These are phyloP conservation scores for Quercus phellos DNA, from an alignment of 331 rosid species.

Conservation along the genomic window DNA sequence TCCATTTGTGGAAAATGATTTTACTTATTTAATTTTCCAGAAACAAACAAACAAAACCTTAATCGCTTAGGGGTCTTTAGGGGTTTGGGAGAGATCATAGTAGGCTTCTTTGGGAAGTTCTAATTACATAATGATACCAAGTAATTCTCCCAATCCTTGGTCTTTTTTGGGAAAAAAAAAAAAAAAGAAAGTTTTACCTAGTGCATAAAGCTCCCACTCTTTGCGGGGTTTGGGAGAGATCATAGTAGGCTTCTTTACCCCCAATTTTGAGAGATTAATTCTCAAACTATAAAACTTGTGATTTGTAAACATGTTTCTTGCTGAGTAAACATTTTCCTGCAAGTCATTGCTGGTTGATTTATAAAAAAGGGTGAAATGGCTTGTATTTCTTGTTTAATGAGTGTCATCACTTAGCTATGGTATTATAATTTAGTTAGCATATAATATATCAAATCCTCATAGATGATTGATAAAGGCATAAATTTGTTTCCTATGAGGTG, in stretches of 20 bases:
- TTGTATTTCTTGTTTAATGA: background rate
- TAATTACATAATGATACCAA: background rate
- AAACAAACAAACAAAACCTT: background rate
- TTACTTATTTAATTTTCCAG: background rate
- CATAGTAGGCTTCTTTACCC: too few species aligned
- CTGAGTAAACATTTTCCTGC: background rate
- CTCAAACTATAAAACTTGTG: background rate
- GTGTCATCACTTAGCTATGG: background rate
- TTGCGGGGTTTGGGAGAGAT: too few species aligned
- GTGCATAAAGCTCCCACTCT: too few species aligned
- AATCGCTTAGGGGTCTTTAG: too few species aligned
- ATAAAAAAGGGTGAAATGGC: background rate
- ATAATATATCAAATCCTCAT: constrained; percentile 1
- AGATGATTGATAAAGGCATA: background rate
- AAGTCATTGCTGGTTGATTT: background rate
- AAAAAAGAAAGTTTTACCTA: too few species aligned
- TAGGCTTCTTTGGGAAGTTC: background rate
- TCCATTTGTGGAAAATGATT: background rate
- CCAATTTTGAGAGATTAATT: too few species aligned
- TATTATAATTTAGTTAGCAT: constrained; percentile 1
- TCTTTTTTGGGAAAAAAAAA: background rate
- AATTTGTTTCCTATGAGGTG: background rate
- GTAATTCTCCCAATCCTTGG: background rate
- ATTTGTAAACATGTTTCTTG: background rate
- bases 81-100: too few species aligned